phyloP scores from a whole-genome alignment of 441 rosid species.

The Flueggea neowawraea region DNA sequence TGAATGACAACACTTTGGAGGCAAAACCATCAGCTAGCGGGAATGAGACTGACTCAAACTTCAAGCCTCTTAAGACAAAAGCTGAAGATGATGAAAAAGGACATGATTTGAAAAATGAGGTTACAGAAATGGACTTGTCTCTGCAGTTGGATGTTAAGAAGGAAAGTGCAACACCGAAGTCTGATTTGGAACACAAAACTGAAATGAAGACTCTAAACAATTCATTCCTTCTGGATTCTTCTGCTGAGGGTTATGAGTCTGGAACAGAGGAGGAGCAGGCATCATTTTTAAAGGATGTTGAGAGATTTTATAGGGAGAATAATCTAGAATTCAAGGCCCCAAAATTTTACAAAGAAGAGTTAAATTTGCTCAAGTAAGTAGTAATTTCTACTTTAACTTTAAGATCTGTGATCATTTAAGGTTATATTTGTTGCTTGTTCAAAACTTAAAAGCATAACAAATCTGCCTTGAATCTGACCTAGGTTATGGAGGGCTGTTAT shows the following conservation, averaged over 20 bases:
- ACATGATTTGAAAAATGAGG: constrained; percentile 18
- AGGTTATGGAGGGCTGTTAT: constrained; percentile 71
- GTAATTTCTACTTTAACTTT: background rate
- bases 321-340: constrained; percentile 61
- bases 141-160: constrained; percentile 14
- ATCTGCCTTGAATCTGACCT: constrained; percentile 1
- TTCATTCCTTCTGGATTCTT: constrained; percentile 33
- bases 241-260: constrained; percentile 47
- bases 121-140: constrained; percentile 11
- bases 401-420: too few species aligned
- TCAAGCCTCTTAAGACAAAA: background rate
- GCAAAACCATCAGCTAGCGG: constrained; percentile 1
- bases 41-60: background rate
- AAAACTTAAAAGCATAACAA: background rate
- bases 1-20: background rate
- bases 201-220: constrained; percentile 20
- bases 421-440: too few species aligned
- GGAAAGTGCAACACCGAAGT: constrained; percentile 16
- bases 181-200: constrained; percentile 17
- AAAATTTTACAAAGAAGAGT: constrained; percentile 66
- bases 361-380: constrained; percentile 58
- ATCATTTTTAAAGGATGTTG: constrained; percentile 56
- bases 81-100: constrained; percentile 17
- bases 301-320: constrained; percentile 47
- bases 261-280: constrained; percentile 64